Evolutionary conservation across 31 red algal species (phyloP).

Genomic region (Pterothamnion heteromorphum): DNA sequence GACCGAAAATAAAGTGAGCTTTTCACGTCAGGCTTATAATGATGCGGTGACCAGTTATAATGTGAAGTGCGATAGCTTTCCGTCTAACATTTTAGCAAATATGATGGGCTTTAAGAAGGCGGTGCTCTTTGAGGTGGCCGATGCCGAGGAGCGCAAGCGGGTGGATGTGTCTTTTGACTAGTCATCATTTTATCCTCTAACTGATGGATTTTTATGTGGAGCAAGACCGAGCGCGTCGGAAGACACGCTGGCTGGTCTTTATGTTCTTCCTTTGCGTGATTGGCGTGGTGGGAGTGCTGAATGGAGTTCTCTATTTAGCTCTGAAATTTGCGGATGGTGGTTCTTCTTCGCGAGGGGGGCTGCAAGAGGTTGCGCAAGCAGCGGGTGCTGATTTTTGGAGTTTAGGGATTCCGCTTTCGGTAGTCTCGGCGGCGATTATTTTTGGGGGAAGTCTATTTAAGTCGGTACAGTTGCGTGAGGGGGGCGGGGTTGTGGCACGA

Average conservation of each 20-base stretch:
- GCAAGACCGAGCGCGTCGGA: background rate
- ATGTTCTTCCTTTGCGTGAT: background rate
- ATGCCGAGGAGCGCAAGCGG: background rate
- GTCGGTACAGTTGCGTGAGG: background rate
- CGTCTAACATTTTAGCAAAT: background rate
- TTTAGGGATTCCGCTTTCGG: too few relatives aligned
- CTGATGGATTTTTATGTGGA: background rate
- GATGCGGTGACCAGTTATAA: background rate
- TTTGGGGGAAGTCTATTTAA: background rate
- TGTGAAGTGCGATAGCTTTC: background rate
- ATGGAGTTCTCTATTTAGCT: background rate
- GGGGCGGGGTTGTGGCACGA: background rate
- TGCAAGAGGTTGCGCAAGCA: too few relatives aligned
- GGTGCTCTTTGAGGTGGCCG: background rate
- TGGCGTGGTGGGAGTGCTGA: background rate
- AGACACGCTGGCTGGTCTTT: background rate
- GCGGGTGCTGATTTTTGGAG: too few relatives aligned
- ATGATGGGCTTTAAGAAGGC: background rate
- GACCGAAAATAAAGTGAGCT: background rate
- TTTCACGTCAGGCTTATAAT: slow-evolving; percentile 14
- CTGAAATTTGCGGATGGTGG: background rate
- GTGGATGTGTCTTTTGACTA: background rate
- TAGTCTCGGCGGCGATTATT: background rate
- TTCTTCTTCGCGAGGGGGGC: too few relatives aligned
- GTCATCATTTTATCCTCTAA: background rate